phyloP scores from a whole-genome alignment of 352 stramenopile genomes.

The Globisporangium abappressorium region DNA sequence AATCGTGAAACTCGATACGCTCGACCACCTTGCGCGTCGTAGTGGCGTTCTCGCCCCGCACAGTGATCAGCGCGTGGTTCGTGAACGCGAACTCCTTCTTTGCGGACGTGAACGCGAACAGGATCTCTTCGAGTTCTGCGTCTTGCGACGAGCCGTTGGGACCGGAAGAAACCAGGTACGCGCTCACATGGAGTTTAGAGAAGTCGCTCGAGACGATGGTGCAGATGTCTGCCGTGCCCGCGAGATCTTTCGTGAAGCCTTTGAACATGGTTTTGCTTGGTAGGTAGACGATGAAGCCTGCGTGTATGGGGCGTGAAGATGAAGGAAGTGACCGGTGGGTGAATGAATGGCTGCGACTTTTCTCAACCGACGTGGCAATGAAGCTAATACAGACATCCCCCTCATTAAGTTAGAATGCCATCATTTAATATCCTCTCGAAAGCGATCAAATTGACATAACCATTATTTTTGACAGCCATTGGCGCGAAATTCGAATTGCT shows the following conservation, averaged over 20 bases:
- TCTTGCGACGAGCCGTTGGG: slow-evolving; percentile 18
- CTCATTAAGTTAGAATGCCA: no score
- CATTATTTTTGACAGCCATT: no score
- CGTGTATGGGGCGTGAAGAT: background rate
- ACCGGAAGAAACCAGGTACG: slow-evolving; percentile 34
- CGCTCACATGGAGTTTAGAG: slow-evolving; percentile 29
- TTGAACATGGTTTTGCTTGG: slow-evolving; percentile 31
- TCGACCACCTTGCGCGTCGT: slow-evolving; percentile 52
- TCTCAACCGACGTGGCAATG: background rate
- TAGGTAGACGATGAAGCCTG: background rate
- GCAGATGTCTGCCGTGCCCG: slow-evolving; percentile 52
- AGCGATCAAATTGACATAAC: no score
- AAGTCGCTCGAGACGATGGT: slow-evolving; percentile 34
- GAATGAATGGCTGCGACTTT: background rate
- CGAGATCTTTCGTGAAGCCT: slow-evolving; percentile 42
- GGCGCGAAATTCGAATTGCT: no score
- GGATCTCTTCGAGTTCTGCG: slow-evolving; percentile 24
- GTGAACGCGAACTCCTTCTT: slow-evolving; percentile 70
- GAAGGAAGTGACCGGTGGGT: background rate
- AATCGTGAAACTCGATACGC: slow-evolving; percentile 39
- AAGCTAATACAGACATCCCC: background rate
- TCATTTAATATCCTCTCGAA: no score
- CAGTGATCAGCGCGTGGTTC: slow-evolving; percentile 48
- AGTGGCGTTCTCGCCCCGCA: slow-evolving; percentile 37
- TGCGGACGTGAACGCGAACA: slow-evolving; percentile 46